Evolutionary conservation across 495 filamentous ascomycete genomes (phyloP), one percentile per base, ranked within the genome.

Genomic region (Neurospora pannonica): DNA sequence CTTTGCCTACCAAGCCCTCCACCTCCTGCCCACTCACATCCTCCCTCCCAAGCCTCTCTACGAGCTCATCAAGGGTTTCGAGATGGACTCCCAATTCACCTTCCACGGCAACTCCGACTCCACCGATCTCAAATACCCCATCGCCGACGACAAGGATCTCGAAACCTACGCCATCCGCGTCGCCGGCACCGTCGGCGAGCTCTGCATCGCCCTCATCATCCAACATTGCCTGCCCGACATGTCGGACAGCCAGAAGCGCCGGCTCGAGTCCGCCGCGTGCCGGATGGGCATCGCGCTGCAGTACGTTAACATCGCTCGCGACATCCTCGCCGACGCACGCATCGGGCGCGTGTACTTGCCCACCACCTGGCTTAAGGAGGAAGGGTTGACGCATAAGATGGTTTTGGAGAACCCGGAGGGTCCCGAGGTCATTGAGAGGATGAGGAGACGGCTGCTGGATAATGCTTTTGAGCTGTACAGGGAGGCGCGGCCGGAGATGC

Each of bases 291-390:
- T 89, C 54, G 90, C 91, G 21, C 79, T 93, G 38, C 91, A 93
- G 74, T 92, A 89, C 75, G 86, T 92, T 71, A 93, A 92, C 73
- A 91, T 93, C 74, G 88, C 91, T 36, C 88, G 91, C 9, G 91
- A 93, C 75, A 89, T 92, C 28, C 74, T 78, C 10, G 87, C 88
- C 6, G 91, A 92, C 78, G 88, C 91, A 1, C 78, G 77, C 10
- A 89, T 90, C 43, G 82, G 83, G 0, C 85, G 91, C 6, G 89
- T 91, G 7, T 93, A 93, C 76, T 72, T 92, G 5, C 91, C 91
- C 0, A 82, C 83, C 0, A 79, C 74, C 2, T 93, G 91, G 91
- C 83, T 93, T 1, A 81, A 85, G 28, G 83, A 87, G 36, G 86
- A 83, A 72, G 86, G 84, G 13, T 73, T 92, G 7, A 86, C 84